Conservation (phyloP, 139 green algal genomes). For the Pseudopediastrum boryanum region DNA sequence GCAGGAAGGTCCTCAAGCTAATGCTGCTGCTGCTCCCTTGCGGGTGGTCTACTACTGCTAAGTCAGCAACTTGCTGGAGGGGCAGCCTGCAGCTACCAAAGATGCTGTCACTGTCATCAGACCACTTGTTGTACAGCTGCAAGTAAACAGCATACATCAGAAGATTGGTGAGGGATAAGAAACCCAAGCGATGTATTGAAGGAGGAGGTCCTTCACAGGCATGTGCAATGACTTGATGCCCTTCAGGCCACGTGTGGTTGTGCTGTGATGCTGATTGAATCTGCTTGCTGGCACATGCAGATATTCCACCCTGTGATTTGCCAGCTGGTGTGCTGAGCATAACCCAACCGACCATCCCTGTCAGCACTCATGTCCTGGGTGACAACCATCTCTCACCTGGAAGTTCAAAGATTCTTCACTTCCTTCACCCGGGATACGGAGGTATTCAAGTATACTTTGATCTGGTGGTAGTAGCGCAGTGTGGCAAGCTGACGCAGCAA, state of each 20-base stretch:
- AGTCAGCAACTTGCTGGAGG: slow-evolving; percentile 8
- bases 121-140: slow-evolving; percentile 38
- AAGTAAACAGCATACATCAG: too few species aligned
- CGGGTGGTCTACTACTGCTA: not conserved
- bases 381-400: not conserved
- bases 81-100: not conserved
- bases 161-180: too few species aligned
- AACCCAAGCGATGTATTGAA: too few species aligned
- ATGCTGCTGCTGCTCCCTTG: not conserved
- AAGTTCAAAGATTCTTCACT: not conserved
- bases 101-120: slow-evolving; percentile 29
- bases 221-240: too few species aligned
- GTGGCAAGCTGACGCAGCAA: slow-evolving; percentile 25
- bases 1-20: not conserved
- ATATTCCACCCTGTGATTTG: not conserved
- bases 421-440: not conserved
- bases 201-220: too few species aligned
- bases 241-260: too few species aligned
- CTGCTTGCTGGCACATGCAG: not conserved
- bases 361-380: not conserved
- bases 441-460: not conserved
- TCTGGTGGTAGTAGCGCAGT: slow-evolving; percentile 22
- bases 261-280: not conserved
- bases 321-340: not conserved
- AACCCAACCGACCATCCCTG: not conserved